These are phyloP conservation scores for Gautieria morchelliformis DNA, from an alignment of 768 basidiomycete genomes.

Conservation along the genomic window DNA sequence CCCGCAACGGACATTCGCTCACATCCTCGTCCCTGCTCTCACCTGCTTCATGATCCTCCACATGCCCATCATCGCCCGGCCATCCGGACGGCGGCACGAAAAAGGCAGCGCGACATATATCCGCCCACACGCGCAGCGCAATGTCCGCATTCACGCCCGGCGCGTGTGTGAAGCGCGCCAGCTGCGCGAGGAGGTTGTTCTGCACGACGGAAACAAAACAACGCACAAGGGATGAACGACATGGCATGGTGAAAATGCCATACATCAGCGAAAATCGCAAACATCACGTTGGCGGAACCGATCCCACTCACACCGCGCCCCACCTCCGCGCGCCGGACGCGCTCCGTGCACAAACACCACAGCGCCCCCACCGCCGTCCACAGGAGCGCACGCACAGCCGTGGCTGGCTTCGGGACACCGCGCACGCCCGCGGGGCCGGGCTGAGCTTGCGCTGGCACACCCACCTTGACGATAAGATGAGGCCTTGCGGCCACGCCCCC, in stretches of 20 bases:
- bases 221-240: too few species aligned
- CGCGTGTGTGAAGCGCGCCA: background rate
- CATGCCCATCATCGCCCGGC: too few species aligned
- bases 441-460: too few species aligned
- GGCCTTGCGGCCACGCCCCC: too few species aligned
- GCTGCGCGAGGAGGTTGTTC: background rate
- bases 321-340: background rate
- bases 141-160: background rate
- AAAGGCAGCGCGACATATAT: background rate
- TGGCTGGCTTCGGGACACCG: too few species aligned
- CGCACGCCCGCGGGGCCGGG: too few species aligned
- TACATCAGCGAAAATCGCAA: background rate
- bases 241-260: too few species aligned
- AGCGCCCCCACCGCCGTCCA: background rate
- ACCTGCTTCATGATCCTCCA: too few species aligned
- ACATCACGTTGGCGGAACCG: background rate
- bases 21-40: background rate
- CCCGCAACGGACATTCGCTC: background rate
- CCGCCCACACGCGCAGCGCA: background rate
- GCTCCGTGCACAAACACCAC: background rate
- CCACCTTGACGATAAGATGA: too few species aligned
- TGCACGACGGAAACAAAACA: too few species aligned
- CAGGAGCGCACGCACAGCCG: background rate
- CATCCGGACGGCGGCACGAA: background rate
- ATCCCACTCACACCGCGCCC: background rate